Percentiles rank a stretch among this genome's conserved stretches.
Conservation (phyloP, 257 asterid species). For the Solanum bulbocastanum region DNA sequence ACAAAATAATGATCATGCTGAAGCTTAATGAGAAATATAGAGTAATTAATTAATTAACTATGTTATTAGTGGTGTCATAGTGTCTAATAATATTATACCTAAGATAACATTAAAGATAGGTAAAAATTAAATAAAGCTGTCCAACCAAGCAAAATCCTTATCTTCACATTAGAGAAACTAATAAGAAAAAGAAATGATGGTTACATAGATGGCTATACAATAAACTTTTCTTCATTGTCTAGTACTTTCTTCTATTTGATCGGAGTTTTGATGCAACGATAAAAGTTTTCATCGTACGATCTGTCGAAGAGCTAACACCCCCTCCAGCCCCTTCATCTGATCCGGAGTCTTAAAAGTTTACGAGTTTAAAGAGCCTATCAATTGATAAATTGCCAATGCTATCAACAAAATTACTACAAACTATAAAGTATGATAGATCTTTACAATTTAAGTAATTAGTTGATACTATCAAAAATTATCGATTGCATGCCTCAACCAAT, state of each 20-base stretch:
- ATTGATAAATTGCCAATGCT: background rate
- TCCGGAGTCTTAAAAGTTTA: too few relatives aligned
- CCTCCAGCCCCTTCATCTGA: too few relatives aligned
- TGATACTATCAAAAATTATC: too few relatives aligned
- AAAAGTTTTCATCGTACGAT: background rate
- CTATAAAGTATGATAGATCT: too few relatives aligned
- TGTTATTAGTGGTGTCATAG: background rate
- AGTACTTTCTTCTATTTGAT: background rate
- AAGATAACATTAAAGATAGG: background rate
- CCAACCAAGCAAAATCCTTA: constrained; percentile 7
- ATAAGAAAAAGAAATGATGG: background rate
- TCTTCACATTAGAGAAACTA: constrained; percentile 12
- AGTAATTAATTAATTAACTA: background rate
- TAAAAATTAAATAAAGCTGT: constrained; percentile 1
- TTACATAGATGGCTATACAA: background rate
- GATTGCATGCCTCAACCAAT: background rate
- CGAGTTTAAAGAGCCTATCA: background rate
- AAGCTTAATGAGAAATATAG: background rate
- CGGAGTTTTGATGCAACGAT: background rate
- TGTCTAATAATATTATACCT: background rate
- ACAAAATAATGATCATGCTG: background rate
- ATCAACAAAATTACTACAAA: too few relatives aligned
- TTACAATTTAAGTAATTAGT: too few relatives aligned
- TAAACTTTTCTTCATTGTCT: background rate
- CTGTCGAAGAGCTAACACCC: too few relatives aligned